Evolutionary conservation across 306 rosid genomes (phyloP).

Genomic region (Acacia crassicarpa): DNA sequence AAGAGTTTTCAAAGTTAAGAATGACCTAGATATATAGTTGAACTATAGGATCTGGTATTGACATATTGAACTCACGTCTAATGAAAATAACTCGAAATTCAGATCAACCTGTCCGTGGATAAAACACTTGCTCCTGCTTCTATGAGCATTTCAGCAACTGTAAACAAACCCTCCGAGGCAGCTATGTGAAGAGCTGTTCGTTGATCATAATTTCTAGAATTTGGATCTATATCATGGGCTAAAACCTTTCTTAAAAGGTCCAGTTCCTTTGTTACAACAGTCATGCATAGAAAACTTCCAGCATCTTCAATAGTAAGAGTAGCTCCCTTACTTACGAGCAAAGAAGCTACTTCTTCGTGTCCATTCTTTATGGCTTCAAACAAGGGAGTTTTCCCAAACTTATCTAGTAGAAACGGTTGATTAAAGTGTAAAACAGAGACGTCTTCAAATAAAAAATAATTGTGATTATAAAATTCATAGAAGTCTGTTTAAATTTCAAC

Average conservation of each 20-base stretch:
- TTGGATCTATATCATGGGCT: constrained; percentile 45
- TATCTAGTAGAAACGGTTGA: constrained; percentile 33
- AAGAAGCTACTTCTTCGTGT: constrained; percentile 43
- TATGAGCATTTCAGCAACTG: constrained; percentile 37
- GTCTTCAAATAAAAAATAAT: neutral
- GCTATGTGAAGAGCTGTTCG: constrained; percentile 57
- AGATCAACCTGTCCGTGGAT: constrained; percentile 44
- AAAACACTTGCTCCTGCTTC: constrained; percentile 56
- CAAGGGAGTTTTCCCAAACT: constrained; percentile 57
- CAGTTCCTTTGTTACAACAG: constrained; percentile 38
- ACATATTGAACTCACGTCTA: neutral
- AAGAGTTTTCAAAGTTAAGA: neutral
- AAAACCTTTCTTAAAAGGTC: constrained; percentile 44
- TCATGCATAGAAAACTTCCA: constrained; percentile 46
- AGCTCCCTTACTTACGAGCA: constrained; percentile 45
- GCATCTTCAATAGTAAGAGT: constrained; percentile 38
- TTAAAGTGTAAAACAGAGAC: neutral
- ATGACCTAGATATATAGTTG: neutral
- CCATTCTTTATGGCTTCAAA: constrained; percentile 52
- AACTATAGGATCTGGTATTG: neutral
- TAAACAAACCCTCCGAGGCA: constrained; percentile 52
- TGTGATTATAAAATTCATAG: neutral
- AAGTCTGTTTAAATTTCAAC: neutral
- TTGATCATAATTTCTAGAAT: constrained; percentile 48
- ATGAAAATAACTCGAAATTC: neutral